These are phyloP conservation scores for Fusarium dlaminii DNA, from an alignment of 2,329 filamentous ascomycete genomes.

Conservation along the genomic window DNA sequence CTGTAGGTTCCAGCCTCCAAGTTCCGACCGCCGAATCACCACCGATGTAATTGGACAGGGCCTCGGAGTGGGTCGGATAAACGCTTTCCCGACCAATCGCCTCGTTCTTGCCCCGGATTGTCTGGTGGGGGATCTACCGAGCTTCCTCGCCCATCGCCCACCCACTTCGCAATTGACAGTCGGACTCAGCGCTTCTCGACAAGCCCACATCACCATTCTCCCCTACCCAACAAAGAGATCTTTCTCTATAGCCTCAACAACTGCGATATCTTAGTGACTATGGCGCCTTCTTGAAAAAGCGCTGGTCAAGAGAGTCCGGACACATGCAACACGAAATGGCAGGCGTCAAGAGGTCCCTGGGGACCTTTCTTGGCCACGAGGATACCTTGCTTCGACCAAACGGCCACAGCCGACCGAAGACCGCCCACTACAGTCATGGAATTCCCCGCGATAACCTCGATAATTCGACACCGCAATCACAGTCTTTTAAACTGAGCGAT, in stretches of 20 bases:
- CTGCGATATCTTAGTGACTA: not conserved
- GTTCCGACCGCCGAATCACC: conserved; percentile 14
- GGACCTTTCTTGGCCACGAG: conserved; percentile 47
- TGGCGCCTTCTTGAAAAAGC: conserved; percentile 23
- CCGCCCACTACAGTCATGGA: conserved; percentile 10
- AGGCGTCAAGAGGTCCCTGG: conserved; percentile 54
- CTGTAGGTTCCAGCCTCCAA: conserved; percentile 27
- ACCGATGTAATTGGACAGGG: conserved; percentile 25
- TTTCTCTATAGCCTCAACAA: not conserved
- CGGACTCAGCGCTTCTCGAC: conserved; percentile 11
- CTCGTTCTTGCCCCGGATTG: not conserved
- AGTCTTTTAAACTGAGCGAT: conserved; percentile 17
- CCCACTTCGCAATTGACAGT: conserved; percentile 5
- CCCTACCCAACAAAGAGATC: not conserved
- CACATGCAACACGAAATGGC: conserved; percentile 41
- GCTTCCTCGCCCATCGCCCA: conserved; percentile 1
- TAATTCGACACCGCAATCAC: conserved; percentile 22
- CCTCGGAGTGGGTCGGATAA: conserved; percentile 34
- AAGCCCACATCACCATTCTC: conserved; percentile 3
- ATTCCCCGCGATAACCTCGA: conserved; percentile 26
- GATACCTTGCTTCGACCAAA: conserved; percentile 32
- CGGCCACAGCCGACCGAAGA: conserved; percentile 25
- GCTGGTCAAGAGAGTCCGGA: conserved; percentile 37
- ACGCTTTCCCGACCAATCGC: conserved; percentile 39
- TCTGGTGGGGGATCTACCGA: conserved; percentile 30